Evolutionary conservation across 2,329 filamentous ascomycete genomes (phyloP).

Genomic region (Tetracladium maxilliforme): DNA sequence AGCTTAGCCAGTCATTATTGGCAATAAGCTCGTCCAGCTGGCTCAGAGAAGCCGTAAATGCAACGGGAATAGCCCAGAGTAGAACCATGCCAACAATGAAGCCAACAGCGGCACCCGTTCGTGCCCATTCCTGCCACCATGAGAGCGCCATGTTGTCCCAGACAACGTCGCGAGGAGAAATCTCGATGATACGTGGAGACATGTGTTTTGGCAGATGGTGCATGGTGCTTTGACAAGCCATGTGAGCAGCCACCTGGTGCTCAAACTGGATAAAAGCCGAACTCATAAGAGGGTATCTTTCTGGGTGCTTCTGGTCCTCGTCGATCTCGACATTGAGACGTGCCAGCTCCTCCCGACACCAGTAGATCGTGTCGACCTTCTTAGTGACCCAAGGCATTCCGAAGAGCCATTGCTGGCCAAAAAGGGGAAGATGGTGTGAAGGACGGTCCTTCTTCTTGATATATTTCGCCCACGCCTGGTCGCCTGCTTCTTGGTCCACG

Average conservation of each 20-base stretch:
- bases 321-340: slow-evolving; percentile 87
- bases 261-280: slow-evolving; percentile 99
- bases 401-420: slow-evolving; percentile 54
- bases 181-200: slow-evolving; percentile 83
- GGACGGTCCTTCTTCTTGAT: slow-evolving; percentile 70
- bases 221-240: slow-evolving; percentile 87
- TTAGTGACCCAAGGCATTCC: slow-evolving; percentile 66
- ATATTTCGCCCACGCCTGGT: slow-evolving; percentile 70
- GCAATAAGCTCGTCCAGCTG: slow-evolving; percentile 59
- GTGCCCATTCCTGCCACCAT: slow-evolving; percentile 84
- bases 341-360: slow-evolving; percentile 75
- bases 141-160: slow-evolving; percentile 96
- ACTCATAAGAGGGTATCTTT: slow-evolving; percentile 83
- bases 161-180: slow-evolving; percentile 80
- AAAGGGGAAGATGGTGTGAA: slow-evolving; percentile 61
- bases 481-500: slow-evolving; percentile 42
- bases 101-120: slow-evolving; percentile 48
- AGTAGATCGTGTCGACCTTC: slow-evolving; percentile 91
- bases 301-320: slow-evolving; percentile 69
- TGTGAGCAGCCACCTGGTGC: slow-evolving; percentile 90
- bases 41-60: slow-evolving; percentile 71
- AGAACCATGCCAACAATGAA: slow-evolving; percentile 64
- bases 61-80: slow-evolving; percentile 82
- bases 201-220: slow-evolving; percentile 90
- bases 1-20: slow-evolving; percentile 53